These are phyloP conservation scores for Moesziomyces parantarcticus DNA, from an alignment of 1,284 basidiomycete genomes.

Conservation along the genomic window DNA sequence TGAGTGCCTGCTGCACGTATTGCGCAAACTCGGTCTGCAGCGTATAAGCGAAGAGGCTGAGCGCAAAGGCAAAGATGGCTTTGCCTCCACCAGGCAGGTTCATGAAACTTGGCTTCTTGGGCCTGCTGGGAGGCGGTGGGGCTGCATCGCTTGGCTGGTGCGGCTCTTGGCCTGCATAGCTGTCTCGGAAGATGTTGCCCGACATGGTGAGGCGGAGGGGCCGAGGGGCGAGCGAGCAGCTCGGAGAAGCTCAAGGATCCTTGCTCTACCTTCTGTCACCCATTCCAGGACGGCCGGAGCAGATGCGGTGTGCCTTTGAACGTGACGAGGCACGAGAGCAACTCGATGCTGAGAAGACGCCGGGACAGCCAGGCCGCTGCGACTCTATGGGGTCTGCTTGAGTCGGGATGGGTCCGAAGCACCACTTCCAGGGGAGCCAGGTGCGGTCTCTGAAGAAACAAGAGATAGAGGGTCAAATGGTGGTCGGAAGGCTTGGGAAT, in stretches of 20 bases:
- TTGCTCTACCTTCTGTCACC: no score
- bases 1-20: slow-evolving; percentile 61
- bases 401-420: background rate
- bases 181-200: slow-evolving; percentile 47
- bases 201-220: slow-evolving; percentile 15
- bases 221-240: background rate
- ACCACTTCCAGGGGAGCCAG: background rate
- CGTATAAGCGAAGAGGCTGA: slow-evolving; percentile 62
- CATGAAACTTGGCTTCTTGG: slow-evolving; percentile 23
- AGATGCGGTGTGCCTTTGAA: no score
- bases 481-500: background rate
- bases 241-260: no score
- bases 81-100: slow-evolving; percentile 44
- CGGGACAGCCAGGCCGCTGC: no score
- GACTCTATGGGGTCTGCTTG: no score
- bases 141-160: background rate
- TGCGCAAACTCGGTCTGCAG: slow-evolving; percentile 66
- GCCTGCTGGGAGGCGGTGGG: background rate
- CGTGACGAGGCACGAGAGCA: no score
- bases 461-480: background rate
- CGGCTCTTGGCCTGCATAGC: slow-evolving; percentile 19
- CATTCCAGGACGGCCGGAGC: no score
- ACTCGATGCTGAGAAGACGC: no score
- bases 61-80: slow-evolving; percentile 56
- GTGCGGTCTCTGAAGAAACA: no score